Evolutionary conservation across 139 green algal genomes (phyloP).

Genomic region (Astrephomene gubernaculifera): DNA sequence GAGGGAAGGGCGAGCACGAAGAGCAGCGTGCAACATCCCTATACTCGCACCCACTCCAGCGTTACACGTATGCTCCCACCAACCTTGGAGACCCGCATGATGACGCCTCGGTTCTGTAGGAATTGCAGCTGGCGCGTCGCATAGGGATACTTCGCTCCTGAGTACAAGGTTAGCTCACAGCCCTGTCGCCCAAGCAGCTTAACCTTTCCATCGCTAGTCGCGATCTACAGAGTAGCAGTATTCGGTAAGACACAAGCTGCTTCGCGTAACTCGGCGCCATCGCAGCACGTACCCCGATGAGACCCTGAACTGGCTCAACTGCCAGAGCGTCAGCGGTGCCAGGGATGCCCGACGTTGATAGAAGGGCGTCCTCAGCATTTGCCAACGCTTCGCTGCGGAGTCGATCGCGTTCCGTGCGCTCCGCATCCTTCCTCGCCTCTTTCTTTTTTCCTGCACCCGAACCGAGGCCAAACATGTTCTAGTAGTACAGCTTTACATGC

Average conservation of each 20-base stretch:
- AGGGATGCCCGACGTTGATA: slow-evolving; percentile 45
- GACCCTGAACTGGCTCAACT: slow-evolving; percentile 58
- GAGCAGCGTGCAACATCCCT: background rate
- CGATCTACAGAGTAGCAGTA: slow-evolving; percentile 44
- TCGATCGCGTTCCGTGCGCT: background rate
- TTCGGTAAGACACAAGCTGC: background rate
- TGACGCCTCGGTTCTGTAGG: slow-evolving; percentile 52
- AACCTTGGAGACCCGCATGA: slow-evolving; percentile 60
- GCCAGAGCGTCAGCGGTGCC: slow-evolving; percentile 52
- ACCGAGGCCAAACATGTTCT: slow-evolving; percentile 10
- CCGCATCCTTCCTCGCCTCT: background rate
- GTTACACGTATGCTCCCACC: too few species aligned
- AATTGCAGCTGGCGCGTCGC: slow-evolving; percentile 56
- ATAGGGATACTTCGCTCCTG: slow-evolving; percentile 11
- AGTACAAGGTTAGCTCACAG: slow-evolving; percentile 54
- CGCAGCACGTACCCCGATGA: slow-evolving; percentile 56
- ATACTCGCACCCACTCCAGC: too few species aligned
- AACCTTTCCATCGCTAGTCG: slow-evolving; percentile 58
- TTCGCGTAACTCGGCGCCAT: background rate
- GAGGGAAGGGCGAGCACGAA: too few species aligned
- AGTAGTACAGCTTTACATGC: background rate
- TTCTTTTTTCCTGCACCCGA: background rate
- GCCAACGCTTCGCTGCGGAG: slow-evolving; percentile 13
- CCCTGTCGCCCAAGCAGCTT: slow-evolving; percentile 57
- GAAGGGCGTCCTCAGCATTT: background rate